Percentiles rank a stretch among this genome's conserved stretches.
phyloP scores from a whole-genome alignment of 176 grass and related monocot genomes.

The Musa beccarii region DNA sequence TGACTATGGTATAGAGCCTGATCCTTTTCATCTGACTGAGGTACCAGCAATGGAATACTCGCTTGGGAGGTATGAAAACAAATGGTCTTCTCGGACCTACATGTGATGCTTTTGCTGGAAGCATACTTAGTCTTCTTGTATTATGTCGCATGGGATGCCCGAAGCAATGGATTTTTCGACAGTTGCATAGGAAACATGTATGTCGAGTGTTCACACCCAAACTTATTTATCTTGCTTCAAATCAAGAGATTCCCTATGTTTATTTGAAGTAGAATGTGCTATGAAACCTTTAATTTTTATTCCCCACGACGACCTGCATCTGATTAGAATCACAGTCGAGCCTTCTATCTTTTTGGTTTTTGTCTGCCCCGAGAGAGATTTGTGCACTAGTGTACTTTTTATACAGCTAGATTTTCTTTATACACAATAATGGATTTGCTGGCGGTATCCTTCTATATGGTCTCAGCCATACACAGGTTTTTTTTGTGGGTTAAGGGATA shows the following conservation, averaged over 20 bases:
- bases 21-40: slow-evolving; percentile 65
- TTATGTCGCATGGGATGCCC: not conserved
- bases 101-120: slow-evolving; percentile 31
- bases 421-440: not conserved
- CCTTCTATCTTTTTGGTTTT: not conserved
- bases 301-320: not conserved
- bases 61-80: slow-evolving; percentile 57
- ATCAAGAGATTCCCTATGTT: not conserved
- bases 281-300: not conserved
- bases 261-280: not conserved
- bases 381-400: not conserved
- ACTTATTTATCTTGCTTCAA: no score
- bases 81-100: slow-evolving; percentile 50
- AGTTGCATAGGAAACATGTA: not conserved
- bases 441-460: not conserved
- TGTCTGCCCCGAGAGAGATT: no score
- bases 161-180: not conserved
- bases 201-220: no score
- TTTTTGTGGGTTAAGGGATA: no score
- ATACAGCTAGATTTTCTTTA: not conserved
- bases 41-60: slow-evolving; percentile 55
- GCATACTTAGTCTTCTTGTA: not conserved
- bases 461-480: no score
- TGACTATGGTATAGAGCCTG: slow-evolving; percentile 93
- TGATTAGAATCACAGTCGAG: not conserved